Evolutionary conservation across 768 basidiomycete genomes (phyloP).

Genomic region (Albatrellus ellisii): DNA sequence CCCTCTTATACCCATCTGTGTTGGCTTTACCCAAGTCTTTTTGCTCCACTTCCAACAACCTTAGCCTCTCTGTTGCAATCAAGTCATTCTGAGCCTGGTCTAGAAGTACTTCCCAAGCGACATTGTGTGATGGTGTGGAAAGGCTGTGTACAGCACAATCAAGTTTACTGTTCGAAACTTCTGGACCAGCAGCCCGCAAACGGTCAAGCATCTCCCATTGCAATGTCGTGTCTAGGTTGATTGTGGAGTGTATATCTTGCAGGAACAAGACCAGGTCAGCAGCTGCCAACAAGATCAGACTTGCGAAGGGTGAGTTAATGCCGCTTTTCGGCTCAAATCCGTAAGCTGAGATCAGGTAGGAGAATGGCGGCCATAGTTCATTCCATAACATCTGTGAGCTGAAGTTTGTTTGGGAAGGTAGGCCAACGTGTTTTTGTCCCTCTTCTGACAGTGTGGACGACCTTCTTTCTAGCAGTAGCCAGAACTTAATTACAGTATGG

Average conservation of each 20-base stretch:
- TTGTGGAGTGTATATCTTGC: conserved; percentile 36
- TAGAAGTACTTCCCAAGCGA: conserved; percentile 32
- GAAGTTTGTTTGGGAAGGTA: conserved; percentile 8
- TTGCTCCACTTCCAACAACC: conserved; percentile 28
- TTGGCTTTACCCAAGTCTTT: neutral
- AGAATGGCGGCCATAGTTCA: conserved; percentile 64
- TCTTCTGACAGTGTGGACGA: conserved; percentile 2
- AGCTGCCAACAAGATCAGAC: conserved; percentile 43
- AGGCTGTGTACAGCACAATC: conserved; percentile 38
- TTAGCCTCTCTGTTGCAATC: conserved; percentile 56
- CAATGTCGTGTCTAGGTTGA: conserved; percentile 39
- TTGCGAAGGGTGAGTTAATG: conserved; percentile 30
- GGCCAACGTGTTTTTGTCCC: conserved; percentile 3
- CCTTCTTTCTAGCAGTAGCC: conserved; percentile 47
- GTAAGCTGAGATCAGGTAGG: conserved; percentile 34
- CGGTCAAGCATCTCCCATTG: conserved; percentile 38
- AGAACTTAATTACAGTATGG: conserved; percentile 55
- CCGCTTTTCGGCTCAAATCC: conserved; percentile 34
- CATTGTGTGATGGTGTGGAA: conserved; percentile 36
- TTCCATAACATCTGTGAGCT: conserved; percentile 47
- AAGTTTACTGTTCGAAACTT: conserved; percentile 23
- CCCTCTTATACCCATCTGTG: neutral
- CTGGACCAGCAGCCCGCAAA: conserved; percentile 33
- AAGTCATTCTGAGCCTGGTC: conserved; percentile 51
- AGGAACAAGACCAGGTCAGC: conserved; percentile 56